Base-by-base conservation (phyloP, 2,329 filamentous ascomycete genomes). In the Lachnellula subtilissima region DNA sequence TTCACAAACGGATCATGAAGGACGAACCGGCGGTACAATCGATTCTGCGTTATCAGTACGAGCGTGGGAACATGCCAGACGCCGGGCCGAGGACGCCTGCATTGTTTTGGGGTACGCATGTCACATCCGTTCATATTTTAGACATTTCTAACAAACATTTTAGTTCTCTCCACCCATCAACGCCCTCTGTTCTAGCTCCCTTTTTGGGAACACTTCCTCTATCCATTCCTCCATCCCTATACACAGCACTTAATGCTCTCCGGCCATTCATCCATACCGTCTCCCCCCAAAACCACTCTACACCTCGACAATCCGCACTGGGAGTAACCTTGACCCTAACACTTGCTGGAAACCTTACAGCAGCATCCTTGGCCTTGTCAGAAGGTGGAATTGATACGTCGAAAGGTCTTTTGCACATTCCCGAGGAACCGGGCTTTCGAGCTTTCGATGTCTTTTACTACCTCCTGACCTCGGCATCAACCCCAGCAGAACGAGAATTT, bases 401-500 rank as follows among this genome's bases (percentile, higher is more conserved):
- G 19, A 84, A 84, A 60, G 94, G 93, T 43, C 78, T 99, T 11
- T 77, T 97, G 15, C 85, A 88, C 55, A 84, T 99, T 15, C 89
- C 94, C 0, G 73, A 85, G 0, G 85, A 96, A 68, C 69, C 84
- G 6, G 94, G 94, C 12, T 91, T 91, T 72, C 86, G 94, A 60
- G 94, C 93, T 3, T 99, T 99, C 65, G 93, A 99, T 69, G 94
- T 96, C 50, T 97, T 99, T 70, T 97, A 99, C 75, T 97, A 97
- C 67, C 83, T 99, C 0, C 80, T 97, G 43, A 95, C 92, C 0
- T 91, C 89, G n/a, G 88, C 89, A 0, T 96, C 94, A 0, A 94
- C 90, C 1, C 85, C 88, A 4, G 87, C 91, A 1, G 94, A 99
- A 74, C 81, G 91, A 54, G 93, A 97, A 69, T 96, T 92, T 58